These are phyloP conservation scores for Aspergillus ellipticus DNA, from an alignment of 495 filamentous ascomycete species.

Conservation along the genomic window DNA sequence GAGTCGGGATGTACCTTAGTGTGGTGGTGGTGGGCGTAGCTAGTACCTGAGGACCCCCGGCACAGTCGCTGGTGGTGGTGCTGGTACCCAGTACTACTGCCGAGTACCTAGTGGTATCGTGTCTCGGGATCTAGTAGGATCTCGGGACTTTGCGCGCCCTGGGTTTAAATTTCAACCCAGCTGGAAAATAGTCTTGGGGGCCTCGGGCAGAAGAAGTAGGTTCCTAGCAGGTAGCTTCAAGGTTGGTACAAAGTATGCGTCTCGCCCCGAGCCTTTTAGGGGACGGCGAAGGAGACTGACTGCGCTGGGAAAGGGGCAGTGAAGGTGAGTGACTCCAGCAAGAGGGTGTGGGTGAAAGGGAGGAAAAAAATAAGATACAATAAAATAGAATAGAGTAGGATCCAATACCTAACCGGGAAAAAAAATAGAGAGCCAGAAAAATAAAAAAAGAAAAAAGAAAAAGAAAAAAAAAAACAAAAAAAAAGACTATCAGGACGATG, in stretches of 20 bases:
- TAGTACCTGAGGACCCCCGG: too few species aligned
- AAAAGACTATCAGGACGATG: background rate
- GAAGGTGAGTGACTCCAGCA: background rate
- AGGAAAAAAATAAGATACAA: slow-evolving; percentile 12
- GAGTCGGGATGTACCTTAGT: too few species aligned
- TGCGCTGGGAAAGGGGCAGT: background rate
- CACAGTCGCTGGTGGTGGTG: too few species aligned
- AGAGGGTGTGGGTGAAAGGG: slow-evolving; percentile 18
- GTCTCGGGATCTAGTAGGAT: slow-evolving; percentile 2
- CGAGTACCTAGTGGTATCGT: background rate
- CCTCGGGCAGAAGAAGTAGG: background rate
- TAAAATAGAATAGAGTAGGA: slow-evolving; percentile 5
- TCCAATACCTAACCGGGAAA: slow-evolving; percentile 3
- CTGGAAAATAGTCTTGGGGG: background rate
- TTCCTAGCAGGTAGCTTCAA: too few species aligned
- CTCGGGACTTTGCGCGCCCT: slow-evolving; percentile 2
- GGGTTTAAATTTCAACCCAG: background rate
- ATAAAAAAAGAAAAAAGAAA: slow-evolving; percentile 8
- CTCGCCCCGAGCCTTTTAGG: background rate
- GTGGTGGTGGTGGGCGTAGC: too few species aligned
- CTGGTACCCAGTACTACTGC: too few species aligned
- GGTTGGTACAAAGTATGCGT: background rate
- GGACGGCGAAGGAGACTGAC: background rate
- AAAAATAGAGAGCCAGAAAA: slow-evolving; percentile 3
- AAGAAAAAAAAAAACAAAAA: slow-evolving; percentile 3